phyloP scores from a whole-genome alignment of 805 yeast genomes.

The Ogataea siamensis region DNA sequence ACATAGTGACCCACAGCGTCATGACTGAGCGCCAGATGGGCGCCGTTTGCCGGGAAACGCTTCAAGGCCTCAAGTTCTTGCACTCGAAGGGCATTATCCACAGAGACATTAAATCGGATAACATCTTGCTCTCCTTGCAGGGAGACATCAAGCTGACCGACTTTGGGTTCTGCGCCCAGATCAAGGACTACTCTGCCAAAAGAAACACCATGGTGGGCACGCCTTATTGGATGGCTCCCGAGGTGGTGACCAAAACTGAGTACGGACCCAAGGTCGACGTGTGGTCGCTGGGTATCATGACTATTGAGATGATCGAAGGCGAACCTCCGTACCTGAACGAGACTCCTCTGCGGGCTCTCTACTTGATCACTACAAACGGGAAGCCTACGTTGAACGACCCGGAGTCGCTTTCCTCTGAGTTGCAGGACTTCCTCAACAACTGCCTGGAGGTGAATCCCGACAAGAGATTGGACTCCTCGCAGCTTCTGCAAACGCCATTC shows the following conservation, averaged over 20 bases:
- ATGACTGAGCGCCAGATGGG: slow-evolving; percentile 95
- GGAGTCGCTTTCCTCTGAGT: slow-evolving; percentile 63
- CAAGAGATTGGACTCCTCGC: slow-evolving; percentile 73
- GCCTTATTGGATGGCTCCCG: slow-evolving; percentile 92
- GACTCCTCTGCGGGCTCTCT: slow-evolving; percentile 73
- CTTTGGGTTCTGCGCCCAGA: slow-evolving; percentile 70
- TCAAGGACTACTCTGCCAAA: slow-evolving; percentile 68
- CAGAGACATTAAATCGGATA: slow-evolving; percentile 94
- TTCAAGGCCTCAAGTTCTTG: slow-evolving; percentile 79
- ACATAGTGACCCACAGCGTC: slow-evolving; percentile 83
- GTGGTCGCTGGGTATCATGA: slow-evolving; percentile 84
- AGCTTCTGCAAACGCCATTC: slow-evolving; percentile 66
- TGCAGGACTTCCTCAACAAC: slow-evolving; percentile 70
- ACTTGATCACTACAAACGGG: slow-evolving; percentile 76
- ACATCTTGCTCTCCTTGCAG: slow-evolving; percentile 73
- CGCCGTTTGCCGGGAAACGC: slow-evolving; percentile 88
- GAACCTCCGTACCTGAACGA: slow-evolving; percentile 84
- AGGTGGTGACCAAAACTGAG: slow-evolving; percentile 75
- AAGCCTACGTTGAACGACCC: slow-evolving; percentile 75
- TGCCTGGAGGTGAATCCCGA: slow-evolving; percentile 83
- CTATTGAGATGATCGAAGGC: slow-evolving; percentile 83
- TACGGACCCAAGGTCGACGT: slow-evolving; percentile 81
- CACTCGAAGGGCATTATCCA: slow-evolving; percentile 93
- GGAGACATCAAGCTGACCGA: slow-evolving; percentile 95
- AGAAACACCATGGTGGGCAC: slow-evolving; percentile 88